Conservation (phyloP, 306 rosid species). For the Ormosia emarginata region DNA sequence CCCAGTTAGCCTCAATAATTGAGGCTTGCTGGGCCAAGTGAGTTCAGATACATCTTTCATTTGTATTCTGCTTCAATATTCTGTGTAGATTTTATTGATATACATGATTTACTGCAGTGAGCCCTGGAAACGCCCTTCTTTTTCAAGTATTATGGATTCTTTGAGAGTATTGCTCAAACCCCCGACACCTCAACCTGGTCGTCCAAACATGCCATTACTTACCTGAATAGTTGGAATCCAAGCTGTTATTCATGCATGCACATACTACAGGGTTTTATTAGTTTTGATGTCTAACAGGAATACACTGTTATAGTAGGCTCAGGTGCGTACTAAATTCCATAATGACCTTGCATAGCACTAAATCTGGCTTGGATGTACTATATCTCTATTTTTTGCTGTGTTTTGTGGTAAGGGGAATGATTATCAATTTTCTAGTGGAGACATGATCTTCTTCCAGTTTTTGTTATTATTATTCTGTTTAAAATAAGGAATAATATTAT, state of each 20-base stretch:
- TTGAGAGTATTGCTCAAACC: slow-evolving; percentile 61
- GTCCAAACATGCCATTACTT: slow-evolving; percentile 35
- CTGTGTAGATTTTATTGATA: not conserved
- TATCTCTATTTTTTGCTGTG: not conserved
- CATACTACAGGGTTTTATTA: slow-evolving; percentile 43
- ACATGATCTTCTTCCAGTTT: not conserved
- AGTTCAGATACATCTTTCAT: slow-evolving; percentile 25
- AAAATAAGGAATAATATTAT: not conserved
- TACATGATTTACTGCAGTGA: slow-evolving; percentile 55
- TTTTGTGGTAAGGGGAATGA: not conserved
- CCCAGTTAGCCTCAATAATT: slow-evolving; percentile 64
- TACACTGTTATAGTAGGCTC: slow-evolving; percentile 33
- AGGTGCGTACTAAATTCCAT: slow-evolving; percentile 40
- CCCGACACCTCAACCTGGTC: slow-evolving; percentile 49
- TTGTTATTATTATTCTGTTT: not conserved
- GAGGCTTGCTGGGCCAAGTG: slow-evolving; percentile 92
- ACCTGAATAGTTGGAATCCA: slow-evolving; percentile 32
- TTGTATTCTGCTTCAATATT: not conserved
- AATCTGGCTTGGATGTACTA: slow-evolving; percentile 1
- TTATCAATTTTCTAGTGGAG: not conserved
- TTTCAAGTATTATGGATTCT: slow-evolving; percentile 70
- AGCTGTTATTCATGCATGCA: slow-evolving; percentile 46
- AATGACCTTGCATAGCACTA: slow-evolving; percentile 3
- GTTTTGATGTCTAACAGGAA: slow-evolving; percentile 40
- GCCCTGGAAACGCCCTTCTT: slow-evolving; percentile 83